Percentiles rank a stretch among this genome's conserved stretches.
Conservation (phyloP, 352 stramenopile genomes). For the Globisporangium canariense region DNA sequence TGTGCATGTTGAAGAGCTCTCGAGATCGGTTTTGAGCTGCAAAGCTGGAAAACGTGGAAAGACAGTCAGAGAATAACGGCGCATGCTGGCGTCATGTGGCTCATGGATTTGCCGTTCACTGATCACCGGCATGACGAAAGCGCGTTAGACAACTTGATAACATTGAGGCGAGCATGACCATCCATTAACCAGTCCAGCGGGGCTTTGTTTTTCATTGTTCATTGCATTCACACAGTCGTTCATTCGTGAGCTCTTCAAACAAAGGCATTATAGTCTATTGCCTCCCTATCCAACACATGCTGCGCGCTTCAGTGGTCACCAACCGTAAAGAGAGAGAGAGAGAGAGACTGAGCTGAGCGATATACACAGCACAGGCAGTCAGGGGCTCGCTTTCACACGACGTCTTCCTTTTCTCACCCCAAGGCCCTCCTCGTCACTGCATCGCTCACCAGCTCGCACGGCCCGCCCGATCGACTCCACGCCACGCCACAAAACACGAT, state of each 20-base stretch:
- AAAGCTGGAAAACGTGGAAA: no score
- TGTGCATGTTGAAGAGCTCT: not conserved
- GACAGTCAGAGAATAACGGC: no score
- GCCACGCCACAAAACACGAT: constrained; percentile 7
- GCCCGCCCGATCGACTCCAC: not conserved
- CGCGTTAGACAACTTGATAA: no score
- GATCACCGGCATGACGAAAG: no score
- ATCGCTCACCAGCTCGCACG: not conserved
- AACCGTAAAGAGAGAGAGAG: not conserved
- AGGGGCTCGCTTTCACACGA: not conserved
- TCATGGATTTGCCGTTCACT: no score
- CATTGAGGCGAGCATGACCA: no score
- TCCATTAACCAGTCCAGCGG: no score
- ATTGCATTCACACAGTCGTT: constrained; percentile 4
- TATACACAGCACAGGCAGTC: not conserved
- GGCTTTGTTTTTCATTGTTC: no score
- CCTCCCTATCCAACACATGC: not conserved
- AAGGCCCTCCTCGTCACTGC: not conserved
- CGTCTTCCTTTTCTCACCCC: not conserved
- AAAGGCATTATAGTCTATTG: constrained; percentile 13
- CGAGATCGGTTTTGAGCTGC: not conserved
- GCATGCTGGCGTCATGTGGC: no score
- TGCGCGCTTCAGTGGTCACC: not conserved
- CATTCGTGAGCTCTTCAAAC: not conserved
- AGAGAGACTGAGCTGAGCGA: not conserved